phyloP scores from a whole-genome alignment of 1,284 basidiomycete genomes.

The Cryptococcus sp. region DNA sequence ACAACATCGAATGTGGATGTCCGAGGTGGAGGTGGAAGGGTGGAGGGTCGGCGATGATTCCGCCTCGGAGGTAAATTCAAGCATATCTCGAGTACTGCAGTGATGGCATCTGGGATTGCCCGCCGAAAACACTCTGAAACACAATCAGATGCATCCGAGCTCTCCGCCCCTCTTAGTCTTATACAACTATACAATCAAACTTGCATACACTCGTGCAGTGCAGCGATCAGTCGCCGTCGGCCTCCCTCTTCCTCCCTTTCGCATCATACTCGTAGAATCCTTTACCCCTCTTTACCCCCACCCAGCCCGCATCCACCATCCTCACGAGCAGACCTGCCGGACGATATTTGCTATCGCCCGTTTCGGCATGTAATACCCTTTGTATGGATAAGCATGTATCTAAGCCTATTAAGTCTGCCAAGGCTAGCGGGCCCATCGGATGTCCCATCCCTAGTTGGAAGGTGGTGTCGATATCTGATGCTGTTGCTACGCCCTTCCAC shows the following conservation, averaged over 20 bases:
- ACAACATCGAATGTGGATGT: no score
- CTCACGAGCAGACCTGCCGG: slow-evolving; percentile 84
- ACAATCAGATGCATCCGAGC: no score
- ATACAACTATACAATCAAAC: no score
- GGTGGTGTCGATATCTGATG: slow-evolving; percentile 94
- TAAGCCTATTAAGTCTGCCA: slow-evolving; percentile 87
- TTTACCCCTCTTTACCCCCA: slow-evolving; percentile 72
- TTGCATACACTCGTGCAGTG: no score
- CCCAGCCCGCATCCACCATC: slow-evolving; percentile 96
- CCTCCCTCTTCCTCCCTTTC: slow-evolving; percentile 3
- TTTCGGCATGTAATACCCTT: slow-evolving; percentile 82
- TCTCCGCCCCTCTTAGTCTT: no score
- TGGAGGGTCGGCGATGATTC: no score
- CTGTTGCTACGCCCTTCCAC: slow-evolving; percentile 75
- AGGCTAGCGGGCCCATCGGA: slow-evolving; percentile 88
- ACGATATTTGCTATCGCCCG: slow-evolving; percentile 95
- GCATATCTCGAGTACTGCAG: no score
- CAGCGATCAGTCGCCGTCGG: no score
- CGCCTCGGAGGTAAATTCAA: no score
- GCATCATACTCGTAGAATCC: slow-evolving; percentile 74
- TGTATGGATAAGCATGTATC: slow-evolving; percentile 90
- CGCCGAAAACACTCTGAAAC: no score
- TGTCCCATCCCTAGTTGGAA: slow-evolving; percentile 92
- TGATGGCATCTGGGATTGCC: no score
- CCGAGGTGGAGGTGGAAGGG: no score